Conservation (phyloP, 352 stramenopile species). For the Phytophthora sp. region DNA sequence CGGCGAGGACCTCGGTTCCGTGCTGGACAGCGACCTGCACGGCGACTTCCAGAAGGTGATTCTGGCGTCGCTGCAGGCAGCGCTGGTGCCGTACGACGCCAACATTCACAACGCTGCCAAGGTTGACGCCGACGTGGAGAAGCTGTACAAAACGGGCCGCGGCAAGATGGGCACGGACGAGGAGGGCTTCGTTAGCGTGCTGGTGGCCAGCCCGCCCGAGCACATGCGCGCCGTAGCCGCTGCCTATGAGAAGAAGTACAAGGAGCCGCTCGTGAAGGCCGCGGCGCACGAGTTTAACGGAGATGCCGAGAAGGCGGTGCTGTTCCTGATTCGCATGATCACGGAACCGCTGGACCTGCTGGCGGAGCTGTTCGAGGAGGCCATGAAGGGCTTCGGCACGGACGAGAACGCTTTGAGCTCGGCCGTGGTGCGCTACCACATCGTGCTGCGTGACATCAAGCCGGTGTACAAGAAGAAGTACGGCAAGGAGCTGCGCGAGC, state of each 20-base stretch:
- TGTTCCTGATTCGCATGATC: slow-evolving; percentile 73
- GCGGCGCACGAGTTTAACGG: slow-evolving; percentile 73
- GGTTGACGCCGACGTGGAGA: slow-evolving; percentile 64
- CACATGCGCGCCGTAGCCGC: slow-evolving; percentile 67
- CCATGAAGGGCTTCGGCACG: slow-evolving; percentile 78
- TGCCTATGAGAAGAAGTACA: slow-evolving; percentile 75
- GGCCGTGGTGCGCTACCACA: slow-evolving; percentile 82
- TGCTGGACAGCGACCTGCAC: slow-evolving; percentile 66
- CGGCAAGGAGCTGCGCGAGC: slow-evolving; percentile 79
- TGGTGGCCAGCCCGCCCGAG: slow-evolving; percentile 57
- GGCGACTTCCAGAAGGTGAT: slow-evolving; percentile 83
- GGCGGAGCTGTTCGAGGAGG: slow-evolving; percentile 68
- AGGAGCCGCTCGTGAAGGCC: slow-evolving; percentile 64
- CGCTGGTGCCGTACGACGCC: slow-evolving; percentile 59
- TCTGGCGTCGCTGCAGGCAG: slow-evolving; percentile 65
- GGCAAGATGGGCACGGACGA: slow-evolving; percentile 79
- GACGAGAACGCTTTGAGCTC: slow-evolving; percentile 71
- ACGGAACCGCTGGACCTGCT: slow-evolving; percentile 67
- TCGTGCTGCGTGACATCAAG: slow-evolving; percentile 81
- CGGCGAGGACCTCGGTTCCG: slow-evolving; percentile 64
- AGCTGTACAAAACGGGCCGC: slow-evolving; percentile 74
- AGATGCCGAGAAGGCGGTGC: slow-evolving; percentile 60
- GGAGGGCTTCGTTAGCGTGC: slow-evolving; percentile 62
- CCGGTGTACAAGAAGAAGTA: slow-evolving; percentile 85
- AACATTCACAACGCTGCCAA: slow-evolving; percentile 68